Conservation (phyloP, 2,329 filamentous ascomycete species). For the Aspergillus aculeatinus region DNA sequence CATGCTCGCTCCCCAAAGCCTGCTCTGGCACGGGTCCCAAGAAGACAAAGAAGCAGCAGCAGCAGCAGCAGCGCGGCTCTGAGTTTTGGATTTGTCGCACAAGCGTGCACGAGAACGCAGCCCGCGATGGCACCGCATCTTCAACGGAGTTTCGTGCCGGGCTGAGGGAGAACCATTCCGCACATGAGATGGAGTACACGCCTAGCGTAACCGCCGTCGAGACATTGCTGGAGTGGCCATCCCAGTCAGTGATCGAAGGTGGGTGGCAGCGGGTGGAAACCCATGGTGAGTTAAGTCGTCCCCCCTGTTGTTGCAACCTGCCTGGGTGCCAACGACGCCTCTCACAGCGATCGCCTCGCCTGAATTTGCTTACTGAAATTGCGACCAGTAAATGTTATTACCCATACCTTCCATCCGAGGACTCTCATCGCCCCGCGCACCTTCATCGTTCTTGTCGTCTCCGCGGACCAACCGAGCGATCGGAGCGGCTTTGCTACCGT, state of each 20-base stretch:
- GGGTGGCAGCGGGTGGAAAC: conserved; percentile 28
- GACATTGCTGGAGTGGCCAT: conserved; percentile 30
- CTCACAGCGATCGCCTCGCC: neutral
- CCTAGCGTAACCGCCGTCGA: conserved; percentile 35
- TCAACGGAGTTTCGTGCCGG: conserved; percentile 41
- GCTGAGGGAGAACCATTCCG: conserved; percentile 38
- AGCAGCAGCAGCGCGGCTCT: neutral
- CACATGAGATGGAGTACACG: conserved; percentile 44
- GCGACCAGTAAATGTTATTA: conserved; percentile 35
- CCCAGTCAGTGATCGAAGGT: conserved; percentile 14
- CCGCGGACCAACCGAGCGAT: conserved; percentile 21
- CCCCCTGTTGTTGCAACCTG: neutral
- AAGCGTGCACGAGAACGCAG: conserved; percentile 35
- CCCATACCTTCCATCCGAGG: conserved; percentile 36
- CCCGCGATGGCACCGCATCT: conserved; percentile 34
- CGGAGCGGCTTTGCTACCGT: conserved; percentile 32
- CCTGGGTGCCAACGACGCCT: neutral
- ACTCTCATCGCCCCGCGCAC: conserved; percentile 33
- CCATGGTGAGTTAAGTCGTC: conserved; percentile 27
- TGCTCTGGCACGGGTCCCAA: neutral
- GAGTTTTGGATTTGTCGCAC: conserved; percentile 46
- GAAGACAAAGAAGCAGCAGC: neutral
- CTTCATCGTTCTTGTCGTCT: conserved; percentile 35
- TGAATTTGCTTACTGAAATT: neutral
- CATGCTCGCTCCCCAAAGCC: conserved; percentile 5